These are phyloP conservation scores for Scenedesmus sp. DNA, from an alignment of 163 green algal genomes.

Conservation along the genomic window DNA sequence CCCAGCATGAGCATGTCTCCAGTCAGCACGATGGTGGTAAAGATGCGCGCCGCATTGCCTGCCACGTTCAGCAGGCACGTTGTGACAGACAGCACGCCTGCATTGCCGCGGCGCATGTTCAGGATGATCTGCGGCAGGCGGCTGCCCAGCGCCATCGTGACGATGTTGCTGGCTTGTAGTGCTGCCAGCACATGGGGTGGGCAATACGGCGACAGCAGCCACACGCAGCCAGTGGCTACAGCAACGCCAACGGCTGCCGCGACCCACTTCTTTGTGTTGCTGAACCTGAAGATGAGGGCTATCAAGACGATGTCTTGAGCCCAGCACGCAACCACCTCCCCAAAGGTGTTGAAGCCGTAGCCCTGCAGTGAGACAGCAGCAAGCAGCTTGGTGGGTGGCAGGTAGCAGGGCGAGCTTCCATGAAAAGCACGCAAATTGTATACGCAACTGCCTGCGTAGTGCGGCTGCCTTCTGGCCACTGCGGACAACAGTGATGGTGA, in stretches of 20 bases:
- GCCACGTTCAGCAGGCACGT: conserved; percentile 81
- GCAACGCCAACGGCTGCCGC: conserved; percentile 17
- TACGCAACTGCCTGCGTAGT: background rate
- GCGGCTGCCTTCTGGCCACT: background rate
- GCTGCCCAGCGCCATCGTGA: conserved; percentile 73
- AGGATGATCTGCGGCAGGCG: conserved; percentile 88
- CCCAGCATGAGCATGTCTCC: conserved; percentile 53
- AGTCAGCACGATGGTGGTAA: conserved; percentile 83
- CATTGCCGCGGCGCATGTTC: conserved; percentile 81
- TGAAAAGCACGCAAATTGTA: background rate
- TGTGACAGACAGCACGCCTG: conserved; percentile 82
- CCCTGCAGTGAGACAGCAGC: conserved; percentile 42
- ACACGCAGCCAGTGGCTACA: conserved; percentile 28
- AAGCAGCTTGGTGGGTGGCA: background rate
- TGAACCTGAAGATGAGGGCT: conserved; percentile 72
- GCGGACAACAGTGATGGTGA: no score
- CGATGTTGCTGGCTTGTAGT: conserved; percentile 71
- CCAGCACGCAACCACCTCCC: conserved; percentile 82
- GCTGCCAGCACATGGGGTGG: conserved; percentile 53
- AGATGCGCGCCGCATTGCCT: conserved; percentile 80
- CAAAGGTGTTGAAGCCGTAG: conserved; percentile 87
- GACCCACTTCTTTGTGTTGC: conserved; percentile 19
- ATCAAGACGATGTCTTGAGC: conserved; percentile 82
- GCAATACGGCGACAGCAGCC: conserved; percentile 53
- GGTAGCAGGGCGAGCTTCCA: background rate